A percentile compares a stretch with the other conserved stretches of the same genome.
Conservation (phyloP, 768 basidiomycete genomes). For the Pisolithus microcarpus region DNA sequence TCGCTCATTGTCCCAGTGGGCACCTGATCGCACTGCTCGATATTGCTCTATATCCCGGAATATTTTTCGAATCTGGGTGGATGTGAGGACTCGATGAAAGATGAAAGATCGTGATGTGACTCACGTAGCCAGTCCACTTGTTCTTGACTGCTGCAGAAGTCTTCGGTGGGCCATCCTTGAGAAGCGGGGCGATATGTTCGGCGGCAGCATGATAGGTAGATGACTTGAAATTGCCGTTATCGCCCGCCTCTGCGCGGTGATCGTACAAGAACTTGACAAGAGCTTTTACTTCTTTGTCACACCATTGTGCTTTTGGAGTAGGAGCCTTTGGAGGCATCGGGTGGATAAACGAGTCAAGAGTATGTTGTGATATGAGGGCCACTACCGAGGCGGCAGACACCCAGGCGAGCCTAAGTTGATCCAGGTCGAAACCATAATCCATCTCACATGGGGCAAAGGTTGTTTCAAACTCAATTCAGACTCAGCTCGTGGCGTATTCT, state of each 20-base stretch:
- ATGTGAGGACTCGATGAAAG: no score
- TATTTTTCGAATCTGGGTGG: no score
- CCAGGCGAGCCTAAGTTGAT: no score
- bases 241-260: not conserved
- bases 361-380: not conserved
- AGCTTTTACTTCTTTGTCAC: not conserved
- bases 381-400: no score
- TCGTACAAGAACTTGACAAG: not conserved
- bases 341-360: not conserved
- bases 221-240: not conserved
- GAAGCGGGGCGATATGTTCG: not conserved
- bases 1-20: no score
- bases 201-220: not conserved
- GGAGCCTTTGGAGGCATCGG: not conserved
- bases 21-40: no score
- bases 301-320: not conserved
- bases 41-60: no score
- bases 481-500: no score
- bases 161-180: not conserved
- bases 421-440: no score
- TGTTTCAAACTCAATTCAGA: no score
- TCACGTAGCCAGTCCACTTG: not conserved
- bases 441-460: no score
- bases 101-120: no score
- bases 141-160: not conserved